Conservation (phyloP, 768 basidiomycete genomes). For the Boletus edulis region DNA sequence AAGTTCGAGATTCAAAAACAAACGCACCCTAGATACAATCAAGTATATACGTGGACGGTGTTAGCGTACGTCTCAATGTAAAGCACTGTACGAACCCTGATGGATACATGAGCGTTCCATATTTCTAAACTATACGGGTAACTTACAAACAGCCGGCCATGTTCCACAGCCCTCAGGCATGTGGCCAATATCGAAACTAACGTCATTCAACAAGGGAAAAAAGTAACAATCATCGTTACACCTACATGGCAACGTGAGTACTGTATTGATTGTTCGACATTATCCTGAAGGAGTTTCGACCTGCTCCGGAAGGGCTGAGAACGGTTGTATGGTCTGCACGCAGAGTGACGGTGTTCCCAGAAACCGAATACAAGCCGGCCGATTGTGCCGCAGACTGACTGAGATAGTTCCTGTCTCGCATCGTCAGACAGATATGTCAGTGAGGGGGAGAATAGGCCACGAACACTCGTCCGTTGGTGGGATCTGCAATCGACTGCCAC, state of each 20-base stretch:
- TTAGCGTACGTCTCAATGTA: background rate
- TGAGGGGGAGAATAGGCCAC: background rate
- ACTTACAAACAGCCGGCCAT: conserved; percentile 37
- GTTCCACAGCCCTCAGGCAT: conserved; percentile 41
- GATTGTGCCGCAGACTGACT: conserved; percentile 45
- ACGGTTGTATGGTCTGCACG: conserved; percentile 33
- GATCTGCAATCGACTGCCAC: conserved; percentile 32
- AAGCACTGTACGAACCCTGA: conserved; percentile 24
- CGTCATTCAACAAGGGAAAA: background rate
- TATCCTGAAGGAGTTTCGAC: conserved; percentile 38
- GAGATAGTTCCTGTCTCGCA: conserved; percentile 41
- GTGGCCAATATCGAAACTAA: conserved; percentile 35
- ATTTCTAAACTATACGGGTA: background rate
- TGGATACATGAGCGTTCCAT: background rate
- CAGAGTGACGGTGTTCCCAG: conserved; percentile 36
- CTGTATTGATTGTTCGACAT: conserved; percentile 29
- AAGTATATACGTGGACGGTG: background rate
- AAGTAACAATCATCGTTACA: background rate
- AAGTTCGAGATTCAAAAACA: background rate
- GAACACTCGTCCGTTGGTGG: conserved; percentile 35
- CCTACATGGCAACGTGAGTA: conserved; percentile 35
- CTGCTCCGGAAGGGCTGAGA: conserved; percentile 29
- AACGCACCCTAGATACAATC: conserved; percentile 23
- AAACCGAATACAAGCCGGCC: conserved; percentile 57
- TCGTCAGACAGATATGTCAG: background rate